Percentiles rank a stretch among this genome's conserved stretches.
Evolutionary conservation across 805 yeast genomes (phyloP).

Genomic region (Candida railenensis): DNA sequence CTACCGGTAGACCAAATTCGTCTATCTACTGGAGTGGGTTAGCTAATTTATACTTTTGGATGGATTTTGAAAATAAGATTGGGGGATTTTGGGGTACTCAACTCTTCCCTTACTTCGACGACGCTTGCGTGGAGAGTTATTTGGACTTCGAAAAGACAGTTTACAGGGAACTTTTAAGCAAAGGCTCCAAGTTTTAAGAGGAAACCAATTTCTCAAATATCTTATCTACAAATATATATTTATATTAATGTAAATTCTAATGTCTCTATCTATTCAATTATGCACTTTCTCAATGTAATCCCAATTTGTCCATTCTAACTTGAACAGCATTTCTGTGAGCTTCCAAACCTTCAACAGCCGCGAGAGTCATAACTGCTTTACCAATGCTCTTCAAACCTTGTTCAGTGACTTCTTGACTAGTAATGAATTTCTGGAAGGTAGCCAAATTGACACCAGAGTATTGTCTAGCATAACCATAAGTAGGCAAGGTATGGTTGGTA

Average conservation of each 20-base stretch:
- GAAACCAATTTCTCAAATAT: too few relatives aligned
- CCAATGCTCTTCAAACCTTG: constrained; percentile 88
- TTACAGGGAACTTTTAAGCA: constrained; percentile 16
- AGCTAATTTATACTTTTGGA: constrained; percentile 40
- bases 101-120: constrained; percentile 33
- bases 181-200: constrained; percentile 7
- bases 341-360: constrained; percentile 94
- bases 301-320: constrained; percentile 84
- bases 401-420: constrained; percentile 86
- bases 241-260: neutral
- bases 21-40: constrained; percentile 40
- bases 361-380: constrained; percentile 93
- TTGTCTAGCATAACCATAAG: constrained; percentile 97
- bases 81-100: constrained; percentile 43
- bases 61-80: constrained; percentile 34
- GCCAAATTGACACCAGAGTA: constrained; percentile 97
- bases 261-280: neutral
- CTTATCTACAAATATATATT: too few relatives aligned
- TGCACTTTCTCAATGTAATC: constrained; percentile 43
- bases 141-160: constrained; percentile 24
- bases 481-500: constrained; percentile 97
- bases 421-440: constrained; percentile 92
- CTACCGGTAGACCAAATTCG: constrained; percentile 36
- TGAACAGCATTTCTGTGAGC: constrained; percentile 97
- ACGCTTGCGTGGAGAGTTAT: constrained; percentile 15